phyloP scores from a whole-genome alignment of 768 basidiomycete genomes.

The Daedaleopsis sinensis region DNA sequence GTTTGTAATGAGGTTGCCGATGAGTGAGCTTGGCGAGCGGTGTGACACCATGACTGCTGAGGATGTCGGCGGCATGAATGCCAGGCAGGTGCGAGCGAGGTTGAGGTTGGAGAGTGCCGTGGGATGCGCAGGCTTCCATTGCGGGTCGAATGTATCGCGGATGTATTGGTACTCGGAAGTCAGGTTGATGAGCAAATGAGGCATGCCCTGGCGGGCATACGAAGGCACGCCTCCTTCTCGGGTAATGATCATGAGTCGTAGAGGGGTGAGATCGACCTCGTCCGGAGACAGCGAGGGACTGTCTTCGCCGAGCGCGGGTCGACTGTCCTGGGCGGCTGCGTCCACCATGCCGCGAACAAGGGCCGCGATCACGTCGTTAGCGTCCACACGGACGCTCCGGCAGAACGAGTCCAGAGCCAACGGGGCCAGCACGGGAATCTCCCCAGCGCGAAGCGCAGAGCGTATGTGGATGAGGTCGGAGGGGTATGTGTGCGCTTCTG shows the following conservation, averaged over 20 bases:
- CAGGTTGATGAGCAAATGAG: slow-evolving; percentile 95
- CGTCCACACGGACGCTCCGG: slow-evolving; percentile 80
- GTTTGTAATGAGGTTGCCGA: slow-evolving; percentile 97
- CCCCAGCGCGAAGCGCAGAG: slow-evolving; percentile 87
- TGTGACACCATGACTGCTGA: slow-evolving; percentile 98
- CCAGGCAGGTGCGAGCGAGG: slow-evolving; percentile 83
- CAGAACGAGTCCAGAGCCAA: slow-evolving; percentile 92
- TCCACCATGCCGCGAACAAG: slow-evolving; percentile 83
- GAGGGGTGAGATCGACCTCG: slow-evolving; percentile 84
- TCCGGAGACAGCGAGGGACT: slow-evolving; percentile 44
- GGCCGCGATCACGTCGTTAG: slow-evolving; percentile 88
- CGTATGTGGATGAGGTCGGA: slow-evolving; percentile 83
- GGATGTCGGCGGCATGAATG: slow-evolving; percentile 90
- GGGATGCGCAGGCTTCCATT: slow-evolving; percentile 80
- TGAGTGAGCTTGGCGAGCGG: slow-evolving; percentile 92
- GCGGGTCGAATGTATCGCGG: slow-evolving; percentile 74
- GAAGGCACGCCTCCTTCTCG: slow-evolving; percentile 96
- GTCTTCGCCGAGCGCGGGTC: slow-evolving; percentile 34
- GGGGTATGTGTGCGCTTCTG: slow-evolving; percentile 80
- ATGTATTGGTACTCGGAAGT: slow-evolving; percentile 87
- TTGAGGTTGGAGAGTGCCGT: slow-evolving; percentile 85
- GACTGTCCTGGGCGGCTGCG: slow-evolving; percentile 51
- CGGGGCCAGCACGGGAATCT: slow-evolving; percentile 95
- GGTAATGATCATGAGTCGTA: slow-evolving; percentile 97
- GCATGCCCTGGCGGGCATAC: slow-evolving; percentile 91